Evolutionary conservation across 2,329 filamentous ascomycete species (phyloP), one percentile per base, ranked within the genome.

Genomic region (Xylariaceae sp.): DNA sequence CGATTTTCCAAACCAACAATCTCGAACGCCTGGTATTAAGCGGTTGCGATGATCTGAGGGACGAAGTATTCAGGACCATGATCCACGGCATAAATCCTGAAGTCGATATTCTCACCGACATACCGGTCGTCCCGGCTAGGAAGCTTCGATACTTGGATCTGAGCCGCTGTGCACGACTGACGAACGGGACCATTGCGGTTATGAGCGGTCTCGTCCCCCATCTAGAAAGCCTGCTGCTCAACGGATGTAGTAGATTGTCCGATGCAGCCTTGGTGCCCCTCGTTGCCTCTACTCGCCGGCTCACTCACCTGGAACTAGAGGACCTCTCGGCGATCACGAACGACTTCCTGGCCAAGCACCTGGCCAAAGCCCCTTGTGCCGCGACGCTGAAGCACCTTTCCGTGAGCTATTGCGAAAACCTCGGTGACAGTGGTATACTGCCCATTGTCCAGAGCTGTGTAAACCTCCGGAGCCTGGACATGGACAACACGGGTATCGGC

Each of bases 401-500:
- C 56, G 82, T 97, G 66, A 93, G 90, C 68, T 96, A 92, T 72
- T 99, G 94, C 72, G 93, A 96, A 72, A 86, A 83, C 57, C 75
- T 99, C 1, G 87, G 91, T 23, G 94, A 97, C 70, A 77, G 80
- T 0, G 93, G 93, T 58, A 88, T 97, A 83, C 79, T 96, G 0
- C 89, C 89, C 0, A 78, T 97, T 2, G 79, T 97, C 66, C 90
- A 91, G 69, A 82, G 81, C 35, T 96, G 92, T 73, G 80, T 82
- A 0, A 80, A 77, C 11, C 80, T 97, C 11, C 79, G 80, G 52
- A 89, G 81, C 35, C 77, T 96, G 11, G 90, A 95, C 55, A 87
- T 97, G 80, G 94, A 99, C 76, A 97, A 97, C 73, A 97, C 93
- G 0, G 86, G 89, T 51, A 86, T 96, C 63, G 93, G 90, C 13